Percentiles rank a stretch among this genome's conserved stretches.
Evolutionary conservation across 345 rosid genomes (phyloP).

Genomic region (Cochlearia excelsa): DNA sequence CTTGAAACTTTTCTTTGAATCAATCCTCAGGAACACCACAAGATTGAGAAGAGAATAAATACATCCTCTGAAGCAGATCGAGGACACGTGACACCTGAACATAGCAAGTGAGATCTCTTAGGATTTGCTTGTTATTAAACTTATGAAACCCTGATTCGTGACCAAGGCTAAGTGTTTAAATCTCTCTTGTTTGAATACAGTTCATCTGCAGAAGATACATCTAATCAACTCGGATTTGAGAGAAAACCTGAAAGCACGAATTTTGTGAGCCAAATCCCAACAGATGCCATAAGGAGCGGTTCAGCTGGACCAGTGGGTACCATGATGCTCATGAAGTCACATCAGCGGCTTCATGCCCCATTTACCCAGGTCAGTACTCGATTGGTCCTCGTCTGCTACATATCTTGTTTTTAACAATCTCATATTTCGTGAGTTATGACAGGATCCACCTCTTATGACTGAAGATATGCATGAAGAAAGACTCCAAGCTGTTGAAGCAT

Average conservation of each 20-base stretch:
- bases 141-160: constrained; percentile 24
- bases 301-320: constrained; percentile 84
- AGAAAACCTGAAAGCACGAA: constrained; percentile 37
- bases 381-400: constrained; percentile 17
- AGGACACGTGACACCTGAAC: constrained; percentile 84
- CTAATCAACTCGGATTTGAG: constrained; percentile 27
- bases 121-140: constrained; percentile 40
- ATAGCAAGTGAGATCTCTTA: constrained; percentile 82
- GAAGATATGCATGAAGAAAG: constrained; percentile 99
- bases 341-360: constrained; percentile 87
- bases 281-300: constrained; percentile 60
- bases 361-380: constrained; percentile 68
- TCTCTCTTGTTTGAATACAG: constrained; percentile 30
- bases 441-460: constrained; percentile 94
- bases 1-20: constrained; percentile 30
- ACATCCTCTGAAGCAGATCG: constrained; percentile 38
- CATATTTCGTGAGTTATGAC: constrained; percentile 24
- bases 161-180: constrained; percentile 14
- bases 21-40: constrained; percentile 59
- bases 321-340: constrained; percentile 81
- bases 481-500: constrained; percentile 81
- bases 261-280: constrained; percentile 40
- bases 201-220: constrained; percentile 28
- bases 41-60: constrained; percentile 35
- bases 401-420: constrained; percentile 3